Conservation (phyloP, 1,284 basidiomycete species). For the Cutaneotrichosporon curvatum region DNA sequence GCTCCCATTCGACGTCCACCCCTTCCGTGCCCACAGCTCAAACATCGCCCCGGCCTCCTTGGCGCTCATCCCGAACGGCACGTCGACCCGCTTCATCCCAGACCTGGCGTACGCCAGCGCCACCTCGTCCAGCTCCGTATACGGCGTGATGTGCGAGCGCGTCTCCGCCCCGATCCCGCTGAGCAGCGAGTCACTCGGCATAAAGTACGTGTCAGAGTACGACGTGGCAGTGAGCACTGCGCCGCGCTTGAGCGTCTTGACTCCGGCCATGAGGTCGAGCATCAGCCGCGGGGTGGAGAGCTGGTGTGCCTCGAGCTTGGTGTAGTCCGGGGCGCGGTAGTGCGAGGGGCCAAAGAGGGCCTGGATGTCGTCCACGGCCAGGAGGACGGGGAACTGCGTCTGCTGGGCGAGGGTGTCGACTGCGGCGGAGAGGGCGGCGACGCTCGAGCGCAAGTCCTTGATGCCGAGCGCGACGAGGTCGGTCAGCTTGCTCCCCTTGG, state of each 20-base stretch:
- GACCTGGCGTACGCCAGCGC: slow-evolving; percentile 33
- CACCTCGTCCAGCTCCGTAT: slow-evolving; percentile 31
- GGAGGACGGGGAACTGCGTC: slow-evolving; percentile 64
- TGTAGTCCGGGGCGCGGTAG: slow-evolving; percentile 74
- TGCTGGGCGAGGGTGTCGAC: slow-evolving; percentile 64
- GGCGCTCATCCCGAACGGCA: slow-evolving; percentile 35
- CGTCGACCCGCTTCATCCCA: slow-evolving; percentile 31
- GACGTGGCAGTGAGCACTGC: slow-evolving; percentile 37
- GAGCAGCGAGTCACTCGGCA: slow-evolving; percentile 25
- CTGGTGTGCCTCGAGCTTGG: slow-evolving; percentile 66
- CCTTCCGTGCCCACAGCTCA: slow-evolving; percentile 38
- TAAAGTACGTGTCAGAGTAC: slow-evolving; percentile 21
- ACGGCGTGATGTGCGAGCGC: slow-evolving; percentile 27
- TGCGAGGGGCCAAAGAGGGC: slow-evolving; percentile 63
- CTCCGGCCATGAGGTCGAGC: slow-evolving; percentile 67
- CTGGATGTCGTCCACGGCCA: slow-evolving; percentile 84
- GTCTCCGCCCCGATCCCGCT: slow-evolving; percentile 24
- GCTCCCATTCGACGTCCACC: slow-evolving; percentile 30
- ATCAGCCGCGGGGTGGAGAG: slow-evolving; percentile 71
- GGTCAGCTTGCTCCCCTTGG: slow-evolving; percentile 52
- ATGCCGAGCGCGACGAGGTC: slow-evolving; percentile 58
- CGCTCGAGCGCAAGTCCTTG: slow-evolving; percentile 55
- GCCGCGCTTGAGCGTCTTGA: slow-evolving; percentile 53
- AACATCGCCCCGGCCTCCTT: slow-evolving; percentile 45
- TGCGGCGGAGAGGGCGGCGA: slow-evolving; percentile 59